Conservation (phyloP, 2,329 filamentous ascomycete genomes). For the Fusarium penzigii region DNA sequence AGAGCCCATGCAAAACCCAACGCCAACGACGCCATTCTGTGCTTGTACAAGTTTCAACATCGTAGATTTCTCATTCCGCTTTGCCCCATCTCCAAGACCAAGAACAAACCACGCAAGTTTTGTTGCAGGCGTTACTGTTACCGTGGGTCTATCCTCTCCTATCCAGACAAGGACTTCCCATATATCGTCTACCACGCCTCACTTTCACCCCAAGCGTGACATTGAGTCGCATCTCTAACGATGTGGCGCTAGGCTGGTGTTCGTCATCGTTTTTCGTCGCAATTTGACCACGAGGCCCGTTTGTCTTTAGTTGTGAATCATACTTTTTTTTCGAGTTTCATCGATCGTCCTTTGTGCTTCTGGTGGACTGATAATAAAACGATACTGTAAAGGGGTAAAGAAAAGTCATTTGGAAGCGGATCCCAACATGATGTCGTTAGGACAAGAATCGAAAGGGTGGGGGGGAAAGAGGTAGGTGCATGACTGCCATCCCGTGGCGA, state of each 20-base stretch:
- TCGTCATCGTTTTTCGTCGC: neutral
- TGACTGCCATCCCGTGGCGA: constrained; percentile 21
- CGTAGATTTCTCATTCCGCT: neutral
- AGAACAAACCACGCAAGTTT: neutral
- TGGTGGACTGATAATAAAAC: neutral
- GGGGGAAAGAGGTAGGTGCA: constrained; percentile 3
- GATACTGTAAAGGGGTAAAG: neutral
- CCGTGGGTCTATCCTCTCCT: neutral
- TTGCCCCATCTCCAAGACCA: neutral
- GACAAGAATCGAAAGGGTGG: constrained; percentile 7
- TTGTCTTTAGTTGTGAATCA: neutral
- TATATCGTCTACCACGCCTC: neutral
- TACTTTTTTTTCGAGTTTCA: neutral
- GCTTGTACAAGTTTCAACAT: constrained; percentile 15
- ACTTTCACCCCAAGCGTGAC: neutral
- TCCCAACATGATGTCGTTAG: constrained; percentile 3
- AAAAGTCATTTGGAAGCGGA: neutral
- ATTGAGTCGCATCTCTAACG: neutral
- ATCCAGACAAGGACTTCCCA: neutral
- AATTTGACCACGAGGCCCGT: neutral
- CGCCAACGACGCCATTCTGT: constrained; percentile 23
- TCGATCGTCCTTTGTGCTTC: too few relatives aligned
- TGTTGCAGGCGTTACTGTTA: too few relatives aligned
- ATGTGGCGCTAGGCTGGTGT: neutral
- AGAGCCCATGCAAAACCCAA: constrained; percentile 17